phyloP scores from a whole-genome alignment of 2,329 filamentous ascomycete genomes.

The Lecanicillium sp. region DNA sequence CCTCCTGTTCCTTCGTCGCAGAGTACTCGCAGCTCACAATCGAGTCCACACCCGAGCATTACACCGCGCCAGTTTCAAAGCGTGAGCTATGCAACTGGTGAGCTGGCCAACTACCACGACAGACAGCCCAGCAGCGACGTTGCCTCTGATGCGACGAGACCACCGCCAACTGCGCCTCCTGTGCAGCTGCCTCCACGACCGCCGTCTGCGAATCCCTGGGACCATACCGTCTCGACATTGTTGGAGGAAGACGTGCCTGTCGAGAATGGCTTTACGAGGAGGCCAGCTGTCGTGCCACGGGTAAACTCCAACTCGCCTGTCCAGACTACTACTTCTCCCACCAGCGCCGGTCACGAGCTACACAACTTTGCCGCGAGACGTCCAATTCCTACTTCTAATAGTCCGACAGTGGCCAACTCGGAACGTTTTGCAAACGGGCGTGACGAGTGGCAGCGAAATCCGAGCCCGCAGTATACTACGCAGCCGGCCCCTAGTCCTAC shows the following conservation, averaged over 20 bases:
- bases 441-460: too few relatives aligned
- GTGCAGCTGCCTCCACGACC: constrained; percentile 16
- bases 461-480: too few relatives aligned
- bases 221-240: constrained; percentile 17
- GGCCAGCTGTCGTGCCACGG: constrained; percentile 11
- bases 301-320: background rate
- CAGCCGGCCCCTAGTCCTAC: too few relatives aligned
- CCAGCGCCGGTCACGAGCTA: background rate
- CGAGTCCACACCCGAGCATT: constrained; percentile 1
- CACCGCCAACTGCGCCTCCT: constrained; percentile 5
- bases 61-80: background rate
- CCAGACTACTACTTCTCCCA: constrained; percentile 9
- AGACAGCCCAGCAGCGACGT: constrained; percentile 6
- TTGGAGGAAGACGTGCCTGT: constrained; percentile 3
- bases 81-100: constrained; percentile 5
- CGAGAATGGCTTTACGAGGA: constrained; percentile 4
- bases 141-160: background rate
- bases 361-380: constrained; percentile 1
- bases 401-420: too few relatives aligned
- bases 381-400: background rate
- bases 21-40: constrained; percentile 1
- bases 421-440: too few relatives aligned
- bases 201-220: constrained; percentile 35
- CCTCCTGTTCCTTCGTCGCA: constrained; percentile 5
- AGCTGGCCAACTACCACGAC: constrained; percentile 5